phyloP scores from a whole-genome alignment of 176 grass and related monocot genomes.

The Zoysia pacifica region DNA sequence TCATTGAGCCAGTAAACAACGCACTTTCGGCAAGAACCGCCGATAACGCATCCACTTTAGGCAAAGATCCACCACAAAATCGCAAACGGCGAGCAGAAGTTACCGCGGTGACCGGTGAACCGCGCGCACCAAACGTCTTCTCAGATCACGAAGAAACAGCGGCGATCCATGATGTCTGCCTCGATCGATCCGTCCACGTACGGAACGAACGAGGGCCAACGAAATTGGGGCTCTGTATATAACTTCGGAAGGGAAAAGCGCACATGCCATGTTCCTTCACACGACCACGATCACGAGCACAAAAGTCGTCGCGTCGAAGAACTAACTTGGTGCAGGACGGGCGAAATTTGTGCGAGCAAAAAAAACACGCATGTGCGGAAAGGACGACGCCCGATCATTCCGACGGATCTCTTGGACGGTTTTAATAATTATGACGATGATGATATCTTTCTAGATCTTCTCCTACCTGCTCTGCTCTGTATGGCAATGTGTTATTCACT shows the following conservation, averaged over 20 bases:
- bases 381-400: constrained; percentile 30
- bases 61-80: neutral
- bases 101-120: neutral
- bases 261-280: constrained; percentile 15
- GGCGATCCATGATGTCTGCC: neutral
- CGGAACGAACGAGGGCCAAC: neutral
- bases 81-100: neutral
- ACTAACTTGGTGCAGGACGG: neutral
- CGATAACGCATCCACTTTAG: neutral
- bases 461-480: neutral
- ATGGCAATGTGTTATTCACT: constrained; percentile 25
- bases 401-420: neutral
- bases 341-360: constrained; percentile 3
- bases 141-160: neutral
- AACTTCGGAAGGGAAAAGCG: neutral
- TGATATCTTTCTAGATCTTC: neutral
- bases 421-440: constrained; percentile 22
- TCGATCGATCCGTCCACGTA: neutral
- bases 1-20: constrained; percentile 19
- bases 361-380: constrained; percentile 35
- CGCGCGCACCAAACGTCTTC: too few relatives aligned
- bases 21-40: neutral
- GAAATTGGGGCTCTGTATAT: neutral
- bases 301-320: constrained; percentile 13
- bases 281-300: neutral